phyloP scores from a whole-genome alignment of 2,329 filamentous ascomycete species.

The Fusarium compactum region DNA sequence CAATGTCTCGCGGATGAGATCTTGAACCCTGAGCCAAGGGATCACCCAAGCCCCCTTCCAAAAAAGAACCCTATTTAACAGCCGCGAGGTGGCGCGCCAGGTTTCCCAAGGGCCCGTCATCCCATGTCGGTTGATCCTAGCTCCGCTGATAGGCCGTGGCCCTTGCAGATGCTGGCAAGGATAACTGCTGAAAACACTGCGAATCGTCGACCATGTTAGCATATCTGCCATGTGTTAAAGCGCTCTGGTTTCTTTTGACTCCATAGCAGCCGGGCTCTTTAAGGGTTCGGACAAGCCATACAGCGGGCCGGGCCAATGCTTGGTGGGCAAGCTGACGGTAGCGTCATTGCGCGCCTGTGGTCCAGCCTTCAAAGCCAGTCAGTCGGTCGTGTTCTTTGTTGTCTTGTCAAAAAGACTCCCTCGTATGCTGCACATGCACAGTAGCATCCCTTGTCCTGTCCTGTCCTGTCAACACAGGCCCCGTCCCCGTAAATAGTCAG shows the following conservation, averaged over 20 bases:
- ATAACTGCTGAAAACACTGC: constrained; percentile 37
- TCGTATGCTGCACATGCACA: constrained; percentile 35
- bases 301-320: constrained; percentile 38
- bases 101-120: constrained; percentile 32
- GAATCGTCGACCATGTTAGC: constrained; percentile 32
- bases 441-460: constrained; percentile 36
- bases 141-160: constrained; percentile 45
- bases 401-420: constrained; percentile 39
- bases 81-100: constrained; percentile 37
- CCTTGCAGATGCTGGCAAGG: constrained; percentile 48
- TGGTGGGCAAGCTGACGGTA: constrained; percentile 37
- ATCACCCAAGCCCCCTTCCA: constrained; percentile 35
- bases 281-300: constrained; percentile 27
- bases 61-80: constrained; percentile 33
- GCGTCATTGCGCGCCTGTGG: constrained; percentile 38
- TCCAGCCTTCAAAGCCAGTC: constrained; percentile 36
- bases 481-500: constrained; percentile 19
- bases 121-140: constrained; percentile 36
- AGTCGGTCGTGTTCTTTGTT: constrained; percentile 32
- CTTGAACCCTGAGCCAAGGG: constrained; percentile 28
- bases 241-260: constrained; percentile 31
- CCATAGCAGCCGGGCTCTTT: constrained; percentile 26
- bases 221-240: constrained; percentile 38
- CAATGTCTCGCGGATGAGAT: constrained; percentile 22
- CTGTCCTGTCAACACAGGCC: constrained; percentile 5